Evolutionary conservation across 2,329 filamentous ascomycete genomes (phyloP).

Genomic region (Talaromyces sp.): DNA sequence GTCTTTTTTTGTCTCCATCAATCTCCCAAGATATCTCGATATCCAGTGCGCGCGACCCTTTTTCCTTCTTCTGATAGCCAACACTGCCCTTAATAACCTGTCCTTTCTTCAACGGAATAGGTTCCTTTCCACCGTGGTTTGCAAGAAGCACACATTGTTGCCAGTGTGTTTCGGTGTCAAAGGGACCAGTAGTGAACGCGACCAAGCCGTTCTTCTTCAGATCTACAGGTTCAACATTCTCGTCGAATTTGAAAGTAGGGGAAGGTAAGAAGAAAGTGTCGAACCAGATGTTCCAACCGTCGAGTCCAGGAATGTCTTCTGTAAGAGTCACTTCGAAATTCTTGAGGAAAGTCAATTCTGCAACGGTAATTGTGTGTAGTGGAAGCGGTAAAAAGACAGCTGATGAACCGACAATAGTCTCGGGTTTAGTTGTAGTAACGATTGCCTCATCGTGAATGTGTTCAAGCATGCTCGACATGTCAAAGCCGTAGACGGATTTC

Average conservation of each 20-base stretch:
- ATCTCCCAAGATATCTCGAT: slow-evolving; percentile 63
- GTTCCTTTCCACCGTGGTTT: slow-evolving; percentile 53
- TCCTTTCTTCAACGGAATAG: slow-evolving; percentile 50
- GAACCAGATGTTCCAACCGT: slow-evolving; percentile 90
- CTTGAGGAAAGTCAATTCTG: slow-evolving; percentile 73
- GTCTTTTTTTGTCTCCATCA: slow-evolving; percentile 42
- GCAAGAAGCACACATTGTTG: slow-evolving; percentile 75
- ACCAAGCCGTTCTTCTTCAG: slow-evolving; percentile 64
- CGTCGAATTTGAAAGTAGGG: slow-evolving; percentile 47
- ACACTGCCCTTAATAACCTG: slow-evolving; percentile 64
- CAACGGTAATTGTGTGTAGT: slow-evolving; percentile 66
- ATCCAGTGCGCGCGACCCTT: slow-evolving; percentile 66
- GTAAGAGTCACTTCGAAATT: slow-evolving; percentile 62
- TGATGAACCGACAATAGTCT: slow-evolving; percentile 52
- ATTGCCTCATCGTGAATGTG: slow-evolving; percentile 79
- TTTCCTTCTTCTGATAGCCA: slow-evolving; percentile 65
- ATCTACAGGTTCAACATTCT: slow-evolving; percentile 56
- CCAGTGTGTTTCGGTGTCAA: slow-evolving; percentile 80
- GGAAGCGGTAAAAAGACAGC: slow-evolving; percentile 71
- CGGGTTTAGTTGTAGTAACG: slow-evolving; percentile 64
- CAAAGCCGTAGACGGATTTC: slow-evolving; percentile 90
- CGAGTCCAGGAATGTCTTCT: slow-evolving; percentile 64
- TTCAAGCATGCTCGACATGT: slow-evolving; percentile 86
- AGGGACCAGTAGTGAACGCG: slow-evolving; percentile 86
- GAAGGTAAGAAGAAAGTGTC: slow-evolving; percentile 83